Base-by-base conservation (phyloP, 257 asterid species). In the Pogostemon cablin region DNA sequence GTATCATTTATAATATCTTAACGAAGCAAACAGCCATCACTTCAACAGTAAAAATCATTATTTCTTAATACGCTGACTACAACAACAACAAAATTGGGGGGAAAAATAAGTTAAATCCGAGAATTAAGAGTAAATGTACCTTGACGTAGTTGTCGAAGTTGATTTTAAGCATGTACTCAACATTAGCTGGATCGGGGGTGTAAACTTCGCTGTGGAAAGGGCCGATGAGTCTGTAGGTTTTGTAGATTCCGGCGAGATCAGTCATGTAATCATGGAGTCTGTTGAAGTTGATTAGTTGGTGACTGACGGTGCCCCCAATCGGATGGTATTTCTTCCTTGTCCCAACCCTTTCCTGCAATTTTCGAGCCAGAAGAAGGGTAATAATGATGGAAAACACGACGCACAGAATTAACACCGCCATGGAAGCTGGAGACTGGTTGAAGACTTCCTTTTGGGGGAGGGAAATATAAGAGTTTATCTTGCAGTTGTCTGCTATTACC, bases 211-310 rank as follows among this genome's bases (percentile, higher is more conserved):
- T 77, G 3, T 86, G 76, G 32, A 81, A 83, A 47, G 82, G 91
- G 74, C 78, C 64, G 42, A 89, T 74, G 17, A 89, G 68, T 69
- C 96, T 72, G 87, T 85, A 89, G 34, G 96, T 89, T 69, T 38
- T 80, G 65, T 86, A 48, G 61, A 79, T 79, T 7, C 37, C 48
- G 2, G 96, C 88, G 39, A 88, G 85, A 61, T 85, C 88, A 46
- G 91, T 85, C 92, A 88, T 86, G 79, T 82, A 88, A 62, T 88
- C 78, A 72, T 88, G 91, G 77, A 88, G 69, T 62, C 89, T 79
- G 37, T 71, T 67, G 81, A 86, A 88, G 63, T 89, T 86, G 11
- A 77, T 3, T 43, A 89, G 84, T 76, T 86, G 91, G 67, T 89
- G 71, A 9, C 86, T 43, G 1, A 75, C 52, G 6, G 93, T 89